Conservation (phyloP, 257 asterid genomes). For the Solanum medicagineum region DNA sequence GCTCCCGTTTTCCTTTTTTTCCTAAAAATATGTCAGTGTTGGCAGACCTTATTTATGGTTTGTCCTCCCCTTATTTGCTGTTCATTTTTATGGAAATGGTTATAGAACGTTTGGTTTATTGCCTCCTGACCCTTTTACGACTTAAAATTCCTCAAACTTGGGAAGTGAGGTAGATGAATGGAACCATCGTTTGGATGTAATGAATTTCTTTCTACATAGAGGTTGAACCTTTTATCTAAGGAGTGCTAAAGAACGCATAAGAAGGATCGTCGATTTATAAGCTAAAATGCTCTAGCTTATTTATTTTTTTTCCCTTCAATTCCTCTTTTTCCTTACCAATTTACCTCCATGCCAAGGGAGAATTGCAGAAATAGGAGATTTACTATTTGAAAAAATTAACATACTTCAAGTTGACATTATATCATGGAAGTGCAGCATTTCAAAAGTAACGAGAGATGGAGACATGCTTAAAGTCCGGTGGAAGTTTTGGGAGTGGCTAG, state of each 20-base stretch:
- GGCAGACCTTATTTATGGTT: not conserved
- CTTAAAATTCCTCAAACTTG: not conserved
- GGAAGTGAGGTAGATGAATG: not conserved
- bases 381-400: not conserved
- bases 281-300: not conserved
- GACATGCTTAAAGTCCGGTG: not conserved
- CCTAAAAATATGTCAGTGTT: not conserved
- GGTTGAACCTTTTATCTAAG: not conserved
- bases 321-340: not conserved
- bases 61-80: not conserved
- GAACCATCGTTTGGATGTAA: not conserved
- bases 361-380: not conserved
- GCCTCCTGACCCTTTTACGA: not conserved
- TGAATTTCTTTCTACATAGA: not conserved
- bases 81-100: not conserved
- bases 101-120: not conserved
- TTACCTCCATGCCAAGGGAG: not conserved
- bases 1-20: not conserved
- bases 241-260: not conserved
- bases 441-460: not conserved
- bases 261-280: not conserved
- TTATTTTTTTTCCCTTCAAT: not conserved
- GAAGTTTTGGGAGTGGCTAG: not conserved
- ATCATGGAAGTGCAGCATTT: not conserved
- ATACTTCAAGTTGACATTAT: not conserved